Conservation (phyloP, 2,329 filamentous ascomycete genomes). For the Mariannaea sp. region DNA sequence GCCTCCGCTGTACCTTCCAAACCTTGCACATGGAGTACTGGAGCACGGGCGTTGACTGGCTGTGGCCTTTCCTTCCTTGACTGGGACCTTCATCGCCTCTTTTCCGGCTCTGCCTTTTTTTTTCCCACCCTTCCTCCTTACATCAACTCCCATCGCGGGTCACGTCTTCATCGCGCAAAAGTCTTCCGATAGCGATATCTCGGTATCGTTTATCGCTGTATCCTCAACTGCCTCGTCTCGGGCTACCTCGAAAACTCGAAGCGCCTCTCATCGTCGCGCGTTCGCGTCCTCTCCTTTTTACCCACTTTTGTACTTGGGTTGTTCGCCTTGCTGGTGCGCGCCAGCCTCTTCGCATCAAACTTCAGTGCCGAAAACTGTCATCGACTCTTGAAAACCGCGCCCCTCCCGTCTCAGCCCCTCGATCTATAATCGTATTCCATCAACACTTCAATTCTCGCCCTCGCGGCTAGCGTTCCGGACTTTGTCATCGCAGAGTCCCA, state of each 20-base stretch:
- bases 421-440: conserved; percentile 6
- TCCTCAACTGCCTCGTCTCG: conserved; percentile 10
- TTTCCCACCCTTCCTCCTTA: conserved; percentile 37
- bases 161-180: conserved; percentile 21
- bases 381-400: conserved; percentile 13
- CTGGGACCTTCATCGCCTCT: conserved; percentile 34
- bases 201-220: conserved; percentile 18
- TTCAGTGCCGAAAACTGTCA: conserved; percentile 12
- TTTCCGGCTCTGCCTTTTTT: conserved; percentile 35
- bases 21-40: conserved; percentile 18
- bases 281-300: conserved; percentile 33
- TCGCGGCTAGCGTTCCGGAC: conserved; percentile 22
- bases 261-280: conserved; percentile 11
- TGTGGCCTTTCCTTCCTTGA: conserved; percentile 6
- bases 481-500: conserved; percentile 25
- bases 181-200: conserved; percentile 23
- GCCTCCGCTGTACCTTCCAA: conserved; percentile 11
- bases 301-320: conserved; percentile 25
- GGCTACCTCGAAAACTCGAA: conserved; percentile 9
- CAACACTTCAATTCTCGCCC: conserved; percentile 8
- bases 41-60: conserved; percentile 9
- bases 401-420: conserved; percentile 1
- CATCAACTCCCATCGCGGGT: conserved; percentile 36
- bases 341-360: conserved; percentile 21
- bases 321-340: conserved; percentile 23